Base-by-base conservation (phyloP, 2,329 filamentous ascomycete genomes). In the Stenocarpella maydis region DNA sequence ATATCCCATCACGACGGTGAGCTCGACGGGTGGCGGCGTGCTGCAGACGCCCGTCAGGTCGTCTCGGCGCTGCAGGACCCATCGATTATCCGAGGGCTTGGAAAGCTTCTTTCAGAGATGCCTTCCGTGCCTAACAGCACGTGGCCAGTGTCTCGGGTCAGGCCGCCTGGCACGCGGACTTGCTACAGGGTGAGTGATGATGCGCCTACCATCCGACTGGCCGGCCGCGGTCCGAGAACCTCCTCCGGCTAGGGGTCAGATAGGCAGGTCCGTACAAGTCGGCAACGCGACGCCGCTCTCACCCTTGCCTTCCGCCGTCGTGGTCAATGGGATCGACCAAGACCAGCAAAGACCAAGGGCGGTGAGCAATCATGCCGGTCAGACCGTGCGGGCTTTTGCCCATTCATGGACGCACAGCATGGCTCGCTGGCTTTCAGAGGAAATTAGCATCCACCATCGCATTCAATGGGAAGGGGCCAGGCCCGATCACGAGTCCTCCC, bases 41-140 rank as follows among this genome's bases (percentile, higher is more conserved):
- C 41, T 34, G 41, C 8, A 15, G 19, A 21, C 12, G 24, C 12
- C 54, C 41, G 17, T 47, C 41, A 14, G 41, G 17, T 47, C 12
- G 41, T 61, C 58, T 61, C 58, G 41, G 41, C 58, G 58, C 58
- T 47, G 41, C 58, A 61, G 43, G 41, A 24, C 55, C 55, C 41
- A 61, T 61, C 41, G 8, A 61, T n/a, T 61, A 61, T 61, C 58
- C 41, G 58, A 47, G 19, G 26, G 41, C 58, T 61, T 61, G 58
- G 58, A 49, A 47, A 47, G 41, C 58, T 47, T 61, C 58, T 61
- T 61, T 47, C 3, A 14, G 41, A n/a, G n/a, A 6, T 21, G 21
- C 24, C 37, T 55, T 26, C n/a, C 53, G 34, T 19, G 12, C 41
- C 15, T 37, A 37, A 17, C 12, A 45, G 41, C 26, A 61, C 41